A percentile compares a stretch with the other conserved stretches of the same genome.
These are phyloP conservation scores for Colletotrichum sp. DNA, from an alignment of 2,329 filamentous ascomycete genomes.

Conservation along the genomic window DNA sequence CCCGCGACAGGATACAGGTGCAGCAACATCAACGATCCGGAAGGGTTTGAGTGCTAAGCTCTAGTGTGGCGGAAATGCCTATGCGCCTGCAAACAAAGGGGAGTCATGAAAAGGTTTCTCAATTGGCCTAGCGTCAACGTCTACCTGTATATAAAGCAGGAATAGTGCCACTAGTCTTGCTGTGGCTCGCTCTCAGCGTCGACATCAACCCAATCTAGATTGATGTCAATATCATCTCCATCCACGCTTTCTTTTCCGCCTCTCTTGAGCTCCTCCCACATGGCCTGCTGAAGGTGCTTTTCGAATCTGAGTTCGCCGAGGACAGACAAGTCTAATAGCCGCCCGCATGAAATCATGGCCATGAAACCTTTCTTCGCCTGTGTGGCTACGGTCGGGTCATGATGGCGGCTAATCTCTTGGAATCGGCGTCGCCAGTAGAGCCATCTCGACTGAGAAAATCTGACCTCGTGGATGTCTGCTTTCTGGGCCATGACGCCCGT, in stretches of 20 bases:
- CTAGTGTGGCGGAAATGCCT: neutral
- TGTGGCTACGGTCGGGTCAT: neutral
- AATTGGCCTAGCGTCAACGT: neutral
- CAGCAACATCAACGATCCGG: conserved; percentile 3
- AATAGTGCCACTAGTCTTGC: neutral
- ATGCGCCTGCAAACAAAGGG: neutral
- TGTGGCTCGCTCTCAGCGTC: neutral
- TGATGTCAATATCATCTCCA: neutral
- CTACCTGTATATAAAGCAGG: neutral
- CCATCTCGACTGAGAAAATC: neutral
- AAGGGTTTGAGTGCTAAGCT: neutral
- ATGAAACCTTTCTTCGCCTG: neutral
- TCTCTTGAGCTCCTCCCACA: neutral
- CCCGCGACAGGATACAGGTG: neutral
- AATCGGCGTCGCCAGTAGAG: neutral
- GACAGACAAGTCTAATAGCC: neutral
- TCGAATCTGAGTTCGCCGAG: neutral
- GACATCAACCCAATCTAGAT: neutral
- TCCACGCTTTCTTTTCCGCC: neutral
- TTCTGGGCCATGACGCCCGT: neutral
- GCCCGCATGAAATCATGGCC: neutral
- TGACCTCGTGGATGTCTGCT: neutral
- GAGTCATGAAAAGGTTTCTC: neutral
- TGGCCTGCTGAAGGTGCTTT: neutral
- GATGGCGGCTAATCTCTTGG: neutral